Evolutionary conservation across 2,329 filamentous ascomycete species (phyloP), one percentile per base, ranked within the genome.

Genomic region (Xylaria sp.): DNA sequence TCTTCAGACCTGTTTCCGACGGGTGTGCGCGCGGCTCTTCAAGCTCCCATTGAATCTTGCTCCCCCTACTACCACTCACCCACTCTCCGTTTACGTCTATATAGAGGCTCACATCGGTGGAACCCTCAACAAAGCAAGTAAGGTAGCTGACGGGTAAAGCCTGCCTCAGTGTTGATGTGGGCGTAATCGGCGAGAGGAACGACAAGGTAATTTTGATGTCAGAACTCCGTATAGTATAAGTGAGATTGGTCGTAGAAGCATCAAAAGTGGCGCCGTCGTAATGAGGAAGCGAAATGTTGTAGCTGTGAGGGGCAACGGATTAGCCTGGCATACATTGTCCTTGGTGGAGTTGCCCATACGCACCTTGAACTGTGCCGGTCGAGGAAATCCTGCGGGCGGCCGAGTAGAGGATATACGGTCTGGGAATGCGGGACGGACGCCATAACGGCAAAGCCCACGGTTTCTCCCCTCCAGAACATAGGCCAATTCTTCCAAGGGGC

Each of bases 401-500:
- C 85, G n/a, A 87, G 79, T 27, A 87, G 77, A 24, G 85, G 85
- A 68, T 84, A 87, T 39, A 85, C 81, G 7, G 78, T 80, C 36
- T 78, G 76, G 3, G 80, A 79, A 5, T 78, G 77, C 0, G 83
- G 81, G 30, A 85, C 79, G 1, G 81, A 79, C 27, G 82, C 83
- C 81, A 87, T 83, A 51, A 85, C 78, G 3, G 83, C 83, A 72
- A 87, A 84, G 12, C 85, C 85, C 61, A 86, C 77, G 14, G 74
- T 76, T 24, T 73, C 75, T 39, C 92, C 92, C 6, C 90, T 92
- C 85, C 90, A 94, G 79, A 94, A 94, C 79, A 95, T 95, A 27
- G 93, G 93, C 93, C 93, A 97, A 80, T 88, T 87, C 62, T 89
- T 86, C 93, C 93, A 97, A 1, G 93, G 93, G 54, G 85, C 85